Percentiles rank a stretch among this genome's conserved stretches.
phyloP scores from a whole-genome alignment of 768 basidiomycete species.

The Collybia sordida region DNA sequence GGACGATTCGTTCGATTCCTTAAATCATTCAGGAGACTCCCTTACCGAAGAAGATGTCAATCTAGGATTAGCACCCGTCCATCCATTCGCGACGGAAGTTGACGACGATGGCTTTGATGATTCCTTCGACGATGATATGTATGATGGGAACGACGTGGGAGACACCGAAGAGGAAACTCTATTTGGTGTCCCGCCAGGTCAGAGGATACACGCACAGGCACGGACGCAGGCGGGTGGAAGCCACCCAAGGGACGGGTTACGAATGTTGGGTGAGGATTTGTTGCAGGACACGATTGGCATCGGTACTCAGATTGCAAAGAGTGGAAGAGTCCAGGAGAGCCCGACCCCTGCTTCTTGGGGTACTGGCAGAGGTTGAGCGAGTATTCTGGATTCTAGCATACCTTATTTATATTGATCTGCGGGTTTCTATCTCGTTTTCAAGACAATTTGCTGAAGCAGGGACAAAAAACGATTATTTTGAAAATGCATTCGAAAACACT shows the following conservation, averaged over 20 bases:
- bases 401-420: too few relatives aligned
- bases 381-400: too few relatives aligned
- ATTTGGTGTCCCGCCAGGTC: constrained; percentile 65
- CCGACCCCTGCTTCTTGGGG: constrained; percentile 54
- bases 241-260: constrained; percentile 33
- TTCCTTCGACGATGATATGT: constrained; percentile 56
- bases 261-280: constrained; percentile 62
- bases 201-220: constrained; percentile 31
- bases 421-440: too few relatives aligned
- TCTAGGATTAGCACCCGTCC: constrained; percentile 43
- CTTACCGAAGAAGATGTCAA: constrained; percentile 44
- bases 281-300: constrained; percentile 65
- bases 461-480: too few relatives aligned
- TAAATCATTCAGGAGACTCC: constrained; percentile 60
- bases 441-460: too few relatives aligned
- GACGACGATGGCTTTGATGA: constrained; percentile 47
- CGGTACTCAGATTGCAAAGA: constrained; percentile 48
- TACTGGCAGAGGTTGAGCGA: not conserved
- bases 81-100: constrained; percentile 55
- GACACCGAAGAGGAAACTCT: constrained; percentile 60
- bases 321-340: constrained; percentile 57
- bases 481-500: too few relatives aligned
- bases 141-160: constrained; percentile 42
- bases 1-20: constrained; percentile 50
- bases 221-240: constrained; percentile 13